A percentile compares a stretch with the other conserved stretches of the same genome.
phyloP scores from a whole-genome alignment of 2,329 filamentous ascomycete species.

The Aspergillus brasiliensis region DNA sequence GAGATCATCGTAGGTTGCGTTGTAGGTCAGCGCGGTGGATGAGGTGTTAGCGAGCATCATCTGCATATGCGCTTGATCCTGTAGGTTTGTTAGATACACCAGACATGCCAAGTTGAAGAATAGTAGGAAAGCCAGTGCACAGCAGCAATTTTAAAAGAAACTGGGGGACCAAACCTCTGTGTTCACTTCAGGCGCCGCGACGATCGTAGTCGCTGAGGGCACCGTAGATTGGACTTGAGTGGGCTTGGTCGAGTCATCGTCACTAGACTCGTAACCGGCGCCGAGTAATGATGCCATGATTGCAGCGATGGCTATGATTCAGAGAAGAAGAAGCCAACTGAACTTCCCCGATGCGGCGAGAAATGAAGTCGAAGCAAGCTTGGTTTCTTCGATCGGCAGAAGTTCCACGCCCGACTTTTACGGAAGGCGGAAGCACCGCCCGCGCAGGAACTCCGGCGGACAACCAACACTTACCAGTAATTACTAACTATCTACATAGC shows the following conservation, averaged over 20 bases:
- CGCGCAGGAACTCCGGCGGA: slow-evolving; percentile 21
- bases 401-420: slow-evolving; percentile 31
- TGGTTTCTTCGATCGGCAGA: not conserved
- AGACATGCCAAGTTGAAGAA: not conserved
- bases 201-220: slow-evolving; percentile 41
- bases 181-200: slow-evolving; percentile 56
- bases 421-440: slow-evolving; percentile 30
- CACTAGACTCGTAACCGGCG: slow-evolving; percentile 50
- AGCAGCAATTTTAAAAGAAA: not conserved
- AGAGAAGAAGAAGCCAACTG: slow-evolving; percentile 2
- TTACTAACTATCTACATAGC: not conserved
- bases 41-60: slow-evolving; percentile 56
- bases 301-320: not conserved
- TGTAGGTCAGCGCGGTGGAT: slow-evolving; percentile 54
- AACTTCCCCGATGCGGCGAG: not conserved
- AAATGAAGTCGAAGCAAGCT: not conserved
- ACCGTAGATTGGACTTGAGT: slow-evolving; percentile 22
- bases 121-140: not conserved
- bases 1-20: slow-evolving; percentile 70
- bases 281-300: slow-evolving; percentile 50
- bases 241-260: slow-evolving; percentile 44
- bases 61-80: slow-evolving; percentile 54
- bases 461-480: not conserved
- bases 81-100: slow-evolving; percentile 42
- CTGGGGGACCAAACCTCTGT: slow-evolving; percentile 56